A percentile compares a stretch with the other conserved stretches of the same genome.
These are phyloP conservation scores for Bacterosira constricta DNA, from an alignment of 108 stramenopile genomes.

Conservation along the genomic window DNA sequence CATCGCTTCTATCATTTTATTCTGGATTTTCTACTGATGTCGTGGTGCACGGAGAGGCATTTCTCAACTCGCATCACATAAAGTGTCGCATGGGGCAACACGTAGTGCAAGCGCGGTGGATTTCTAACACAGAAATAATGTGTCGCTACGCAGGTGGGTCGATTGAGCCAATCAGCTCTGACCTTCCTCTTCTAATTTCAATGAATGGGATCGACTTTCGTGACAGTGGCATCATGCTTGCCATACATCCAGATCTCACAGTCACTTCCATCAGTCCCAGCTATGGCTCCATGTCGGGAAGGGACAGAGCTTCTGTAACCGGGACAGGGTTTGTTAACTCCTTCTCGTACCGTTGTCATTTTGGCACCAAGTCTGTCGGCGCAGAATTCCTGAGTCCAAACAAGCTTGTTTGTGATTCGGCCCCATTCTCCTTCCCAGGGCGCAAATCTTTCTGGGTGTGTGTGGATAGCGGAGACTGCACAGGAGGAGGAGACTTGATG, in stretches of 20 bases:
- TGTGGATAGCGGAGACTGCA: conserved; percentile 20
- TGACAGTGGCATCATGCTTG: conserved; percentile 4
- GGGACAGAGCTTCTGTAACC: conserved; percentile 3
- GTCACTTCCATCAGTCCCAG: conserved; percentile 12
- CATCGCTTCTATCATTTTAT: conserved; percentile 16
- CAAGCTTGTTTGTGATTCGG: conserved; percentile 1
- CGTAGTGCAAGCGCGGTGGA: conserved; percentile 10
- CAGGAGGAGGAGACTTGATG: not conserved
- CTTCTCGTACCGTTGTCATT: conserved; percentile 23
- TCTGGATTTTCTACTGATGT: conserved; percentile 2
- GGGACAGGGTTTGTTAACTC: conserved; percentile 20
- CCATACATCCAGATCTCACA: conserved; percentile 11
- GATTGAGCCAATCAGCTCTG: not conserved
- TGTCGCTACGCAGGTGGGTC: conserved; percentile 1
- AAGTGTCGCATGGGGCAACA: conserved; percentile 15
- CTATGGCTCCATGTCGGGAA: conserved; percentile 21
- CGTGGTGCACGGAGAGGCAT: conserved; percentile 6
- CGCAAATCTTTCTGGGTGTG: conserved; percentile 16
- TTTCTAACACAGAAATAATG: not conserved
- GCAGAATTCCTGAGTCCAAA: conserved; percentile 21
- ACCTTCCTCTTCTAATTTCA: not conserved
- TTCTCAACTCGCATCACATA: conserved; percentile 16
- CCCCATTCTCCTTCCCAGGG: not conserved
- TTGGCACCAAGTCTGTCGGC: conserved; percentile 3
- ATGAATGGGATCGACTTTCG: conserved; percentile 23